Base-by-base conservation (phyloP, 106 monocot species). In the Agapanthus africanus region DNA sequence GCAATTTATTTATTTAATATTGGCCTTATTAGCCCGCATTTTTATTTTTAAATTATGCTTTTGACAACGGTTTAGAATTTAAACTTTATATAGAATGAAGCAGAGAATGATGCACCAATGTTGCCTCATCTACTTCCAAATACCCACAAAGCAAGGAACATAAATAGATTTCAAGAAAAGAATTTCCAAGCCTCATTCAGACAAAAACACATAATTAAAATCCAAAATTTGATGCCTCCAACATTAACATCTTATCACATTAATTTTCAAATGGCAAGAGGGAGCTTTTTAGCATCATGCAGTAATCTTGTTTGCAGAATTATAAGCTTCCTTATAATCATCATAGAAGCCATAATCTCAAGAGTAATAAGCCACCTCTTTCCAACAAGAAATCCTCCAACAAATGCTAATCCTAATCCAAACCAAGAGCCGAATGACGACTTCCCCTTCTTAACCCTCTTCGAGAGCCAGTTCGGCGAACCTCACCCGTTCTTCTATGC, bases 401-500 rank as follows among this genome's bases (percentile, higher is more conserved):
- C 19, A n/a, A n/a, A n/a, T n/a, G n/a, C n/a, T n/a, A 19, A 57
- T 19, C 1, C 25, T 2, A 26, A 57, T 22, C 30, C 3, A 9
- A 25, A 37, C 11, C 36, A 37, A 15, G 33, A 25, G 13, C 67
- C 26, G 66, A 80, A 13, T 4, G 28, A 25, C 19, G 44, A 19
- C 31, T 57, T 14, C 63, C 57, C 7, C 26, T n/a, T 37, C 22
- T 35, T 18, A 65, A 75, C 26, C 75, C 80, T 4, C n/a, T n/a
- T n/a, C n/a, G n/a, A n/a, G n/a, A n/a, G n/a, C n/a, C n/a, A n/a
- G n/a, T n/a, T n/a, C n/a, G n/a, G n/a, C n/a, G n/a, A n/a, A n/a
- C n/a, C n/a, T n/a, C n/a, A n/a, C n/a, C n/a, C n/a, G n/a, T 80
- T 80, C 70, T 80, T 80, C 65, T 71, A 75, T 31, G 75, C 74